Percentiles rank a stretch among this genome's conserved stretches.
These are phyloP conservation scores for Colletotrichum cuscutae DNA, from an alignment of 2,329 filamentous ascomycete species.

Conservation along the genomic window DNA sequence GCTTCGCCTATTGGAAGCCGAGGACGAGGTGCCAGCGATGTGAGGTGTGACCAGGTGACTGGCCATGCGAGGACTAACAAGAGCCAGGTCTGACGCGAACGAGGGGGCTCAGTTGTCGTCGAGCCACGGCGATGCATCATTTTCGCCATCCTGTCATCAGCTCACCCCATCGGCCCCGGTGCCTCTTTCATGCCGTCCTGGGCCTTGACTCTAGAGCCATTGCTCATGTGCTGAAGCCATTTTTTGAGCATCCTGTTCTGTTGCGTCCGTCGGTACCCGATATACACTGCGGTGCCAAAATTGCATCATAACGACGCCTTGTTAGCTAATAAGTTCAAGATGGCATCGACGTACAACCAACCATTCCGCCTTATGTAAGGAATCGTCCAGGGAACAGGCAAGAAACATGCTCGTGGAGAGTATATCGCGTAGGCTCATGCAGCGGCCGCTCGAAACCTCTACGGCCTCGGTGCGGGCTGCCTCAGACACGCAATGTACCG, in stretches of 20 bases:
- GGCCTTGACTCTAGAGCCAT: background rate
- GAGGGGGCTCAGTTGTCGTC: background rate
- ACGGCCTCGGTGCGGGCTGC: conserved; percentile 24
- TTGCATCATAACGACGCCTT: conserved; percentile 12
- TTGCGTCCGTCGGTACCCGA: background rate
- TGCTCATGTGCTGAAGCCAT: background rate
- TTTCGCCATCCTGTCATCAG: conserved; percentile 33
- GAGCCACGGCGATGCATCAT: conserved; percentile 26
- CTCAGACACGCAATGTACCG: conserved; percentile 20
- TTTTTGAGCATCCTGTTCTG: background rate
- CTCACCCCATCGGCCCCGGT: conserved; percentile 21
- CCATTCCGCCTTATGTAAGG: conserved; percentile 15
- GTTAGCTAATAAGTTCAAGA: conserved; percentile 25
- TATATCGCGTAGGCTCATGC: background rate
- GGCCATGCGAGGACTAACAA: conserved; percentile 2
- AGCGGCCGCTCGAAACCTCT: conserved; percentile 23
- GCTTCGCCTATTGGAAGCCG: background rate
- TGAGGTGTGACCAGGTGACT: conserved; percentile 24
- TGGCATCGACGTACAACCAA: background rate
- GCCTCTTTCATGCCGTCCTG: background rate
- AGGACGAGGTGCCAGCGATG: background rate
- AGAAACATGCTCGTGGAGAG: background rate
- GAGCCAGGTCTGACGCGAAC: conserved; percentile 19
- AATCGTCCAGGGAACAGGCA: background rate
- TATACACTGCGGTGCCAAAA: background rate